Conservation (phyloP, 2,329 filamentous ascomycete genomes). For the Cadophora gregata region DNA sequence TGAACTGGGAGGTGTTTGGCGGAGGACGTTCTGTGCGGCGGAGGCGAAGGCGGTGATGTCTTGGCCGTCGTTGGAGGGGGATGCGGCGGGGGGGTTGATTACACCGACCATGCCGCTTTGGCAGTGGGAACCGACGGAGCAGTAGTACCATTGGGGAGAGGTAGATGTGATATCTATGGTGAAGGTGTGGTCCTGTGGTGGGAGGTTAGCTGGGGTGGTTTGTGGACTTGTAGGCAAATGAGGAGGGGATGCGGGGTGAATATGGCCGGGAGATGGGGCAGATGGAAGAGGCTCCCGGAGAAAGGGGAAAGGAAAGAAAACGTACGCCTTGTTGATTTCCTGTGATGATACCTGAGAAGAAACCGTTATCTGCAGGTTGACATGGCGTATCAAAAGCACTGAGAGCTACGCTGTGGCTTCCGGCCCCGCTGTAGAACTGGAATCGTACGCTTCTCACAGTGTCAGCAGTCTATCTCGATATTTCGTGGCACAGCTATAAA, state of each 20-base stretch:
- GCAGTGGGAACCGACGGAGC: slow-evolving; percentile 48
- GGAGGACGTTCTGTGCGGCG: slow-evolving; percentile 22
- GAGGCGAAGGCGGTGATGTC: slow-evolving; percentile 23
- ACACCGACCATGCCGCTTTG: slow-evolving; percentile 51
- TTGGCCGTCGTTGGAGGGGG: slow-evolving; percentile 34
- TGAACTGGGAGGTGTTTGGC: slow-evolving; percentile 21
- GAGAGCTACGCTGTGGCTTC: slow-evolving; percentile 52
- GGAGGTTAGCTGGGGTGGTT: slow-evolving; percentile 2
- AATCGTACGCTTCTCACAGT: slow-evolving; percentile 30
- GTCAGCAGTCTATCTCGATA: neutral
- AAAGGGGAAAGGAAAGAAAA: neutral
- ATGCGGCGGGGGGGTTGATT: slow-evolving; percentile 45
- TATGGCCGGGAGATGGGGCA: neutral
- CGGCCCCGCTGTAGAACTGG: slow-evolving; percentile 56
- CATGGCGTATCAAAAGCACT: slow-evolving; percentile 43
- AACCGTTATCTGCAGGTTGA: slow-evolving; percentile 34
- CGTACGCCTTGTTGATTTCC: slow-evolving; percentile 32
- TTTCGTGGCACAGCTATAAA: neutral
- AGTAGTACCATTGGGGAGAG: slow-evolving; percentile 52
- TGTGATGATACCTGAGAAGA: slow-evolving; percentile 32
- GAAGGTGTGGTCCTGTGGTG: slow-evolving; percentile 32
- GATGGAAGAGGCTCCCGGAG: neutral
- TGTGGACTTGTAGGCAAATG: neutral
- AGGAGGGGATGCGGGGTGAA: neutral
- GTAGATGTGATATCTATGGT: slow-evolving; percentile 45